Conservation (phyloP, 2,329 filamentous ascomycete species). For the Biscogniauxia marginata region DNA sequence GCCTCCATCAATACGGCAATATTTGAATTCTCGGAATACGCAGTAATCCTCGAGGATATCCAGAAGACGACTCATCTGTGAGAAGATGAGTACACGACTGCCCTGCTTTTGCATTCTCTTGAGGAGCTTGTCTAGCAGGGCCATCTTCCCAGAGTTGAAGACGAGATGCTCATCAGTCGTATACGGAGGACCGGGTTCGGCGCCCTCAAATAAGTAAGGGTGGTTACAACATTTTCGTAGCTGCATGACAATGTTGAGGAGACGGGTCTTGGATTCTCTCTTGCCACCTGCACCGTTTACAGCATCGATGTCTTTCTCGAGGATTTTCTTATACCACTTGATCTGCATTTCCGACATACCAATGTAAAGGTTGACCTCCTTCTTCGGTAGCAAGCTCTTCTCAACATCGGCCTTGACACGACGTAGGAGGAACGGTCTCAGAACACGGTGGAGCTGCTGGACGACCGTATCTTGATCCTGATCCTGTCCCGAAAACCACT, state of each 20-base stretch:
- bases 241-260: slow-evolving; percentile 99
- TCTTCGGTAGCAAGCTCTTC: slow-evolving; percentile 95
- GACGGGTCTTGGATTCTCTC: slow-evolving; percentile 92
- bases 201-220: slow-evolving; percentile 95
- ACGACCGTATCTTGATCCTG: slow-evolving; percentile 94
- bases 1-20: slow-evolving; percentile 94
- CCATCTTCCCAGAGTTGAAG: slow-evolving; percentile 95
- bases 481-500: slow-evolving; percentile 93
- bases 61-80: slow-evolving; percentile 95
- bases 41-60: slow-evolving; percentile 99
- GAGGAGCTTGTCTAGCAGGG: slow-evolving; percentile 89
- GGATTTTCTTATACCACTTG: slow-evolving; percentile 98
- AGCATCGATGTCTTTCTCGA: slow-evolving; percentile 98
- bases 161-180: slow-evolving; percentile 96
- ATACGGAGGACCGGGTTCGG: slow-evolving; percentile 94
- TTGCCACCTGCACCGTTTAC: slow-evolving; percentile 96
- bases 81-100: slow-evolving; percentile 97
- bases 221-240: slow-evolving; percentile 98
- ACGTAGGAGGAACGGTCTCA: slow-evolving; percentile 89
- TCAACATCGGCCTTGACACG: slow-evolving; percentile 98
- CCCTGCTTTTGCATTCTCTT: slow-evolving; percentile 80
- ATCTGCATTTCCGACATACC: slow-evolving; percentile 99
- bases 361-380: slow-evolving; percentile 94
- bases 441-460: slow-evolving; percentile 88
- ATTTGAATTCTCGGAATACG: slow-evolving; percentile 90